Evolutionary conservation across 306 rosid species (phyloP), one percentile per base, ranked within the genome.

Genomic region (Fragaria vesca): DNA sequence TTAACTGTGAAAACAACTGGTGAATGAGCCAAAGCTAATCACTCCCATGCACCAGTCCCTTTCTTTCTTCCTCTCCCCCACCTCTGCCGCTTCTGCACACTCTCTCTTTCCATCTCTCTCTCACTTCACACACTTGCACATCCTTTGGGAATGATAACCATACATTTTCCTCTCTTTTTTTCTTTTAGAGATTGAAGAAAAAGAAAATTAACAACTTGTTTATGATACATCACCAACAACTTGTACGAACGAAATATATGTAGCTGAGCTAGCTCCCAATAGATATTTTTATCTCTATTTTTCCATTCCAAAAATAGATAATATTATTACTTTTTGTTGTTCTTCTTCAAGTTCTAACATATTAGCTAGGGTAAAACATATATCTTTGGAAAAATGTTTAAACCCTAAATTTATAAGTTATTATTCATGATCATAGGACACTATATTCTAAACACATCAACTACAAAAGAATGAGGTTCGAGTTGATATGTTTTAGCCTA

Each of bases 21-120:
- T 93, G 96, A 89, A 83, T 87, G 92, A 85, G 76, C 80, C 87
- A 92, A 90, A 87, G 89, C 86, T 91, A 85, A 91, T 91, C 89
- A 85, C 92, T 83, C 89, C 88, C 97, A 91, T 91, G 97, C 98
- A 93, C 89, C 90, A 81, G 96, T 93, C 98, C 89, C 89, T 93
- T 91, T 93, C 98, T 63, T 69, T 79, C 86, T 84, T 73, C 83
- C 72, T 82, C 79, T 66, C 88, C 91, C 87, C 89, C 88, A 81
- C 88, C 87, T 85, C 89, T 87, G 85, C 86, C 87, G 81, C 85
- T 74, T 83, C 85, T 85, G 86, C 80, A 40, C 50, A 18, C 78
- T 34, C 83, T 20, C 45, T 75, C 48, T 45, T 7, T 43, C 46
- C 8, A 8, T 70, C 79, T 62, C 60, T 4, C 65, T 2, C 61